Evolutionary conservation across 2,329 filamentous ascomycete species (phyloP).

Genomic region (Alternaria sp.): DNA sequence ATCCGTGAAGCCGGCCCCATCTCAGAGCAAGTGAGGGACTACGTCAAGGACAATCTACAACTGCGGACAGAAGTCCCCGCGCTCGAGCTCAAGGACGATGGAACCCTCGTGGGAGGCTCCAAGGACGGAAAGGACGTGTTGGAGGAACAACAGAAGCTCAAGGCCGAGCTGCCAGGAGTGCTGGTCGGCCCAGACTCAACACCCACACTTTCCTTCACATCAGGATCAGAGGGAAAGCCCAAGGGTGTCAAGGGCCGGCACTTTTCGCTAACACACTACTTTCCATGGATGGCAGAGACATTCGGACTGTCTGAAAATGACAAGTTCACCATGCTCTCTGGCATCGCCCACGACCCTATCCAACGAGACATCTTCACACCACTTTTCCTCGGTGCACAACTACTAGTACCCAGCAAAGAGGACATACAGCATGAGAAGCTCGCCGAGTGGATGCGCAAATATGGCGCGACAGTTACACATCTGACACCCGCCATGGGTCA

Average conservation of each 20-base stretch:
- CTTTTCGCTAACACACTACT: slow-evolving; percentile 85
- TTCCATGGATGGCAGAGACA: slow-evolving; percentile 88
- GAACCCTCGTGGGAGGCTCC: slow-evolving; percentile 72
- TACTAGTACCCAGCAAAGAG: slow-evolving; percentile 80
- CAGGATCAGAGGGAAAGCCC: slow-evolving; percentile 76
- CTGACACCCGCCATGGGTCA: slow-evolving; percentile 97
- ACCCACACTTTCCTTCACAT: slow-evolving; percentile 69
- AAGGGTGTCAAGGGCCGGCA: slow-evolving; percentile 90
- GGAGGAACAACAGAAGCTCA: slow-evolving; percentile 58
- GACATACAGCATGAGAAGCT: slow-evolving; percentile 86
- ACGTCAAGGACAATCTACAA: slow-evolving; percentile 74
- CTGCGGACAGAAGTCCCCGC: slow-evolving; percentile 78
- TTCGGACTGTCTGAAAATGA: slow-evolving; percentile 77
- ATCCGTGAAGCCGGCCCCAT: slow-evolving; percentile 71
- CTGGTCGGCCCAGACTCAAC: slow-evolving; percentile 85
- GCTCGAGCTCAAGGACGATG: slow-evolving; percentile 74
- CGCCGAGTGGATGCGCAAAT: slow-evolving; percentile 84
- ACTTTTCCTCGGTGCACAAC: slow-evolving; percentile 80
- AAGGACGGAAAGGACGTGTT: slow-evolving; percentile 73
- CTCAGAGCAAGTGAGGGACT: slow-evolving; percentile 66
- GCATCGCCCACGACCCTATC: slow-evolving; percentile 76
- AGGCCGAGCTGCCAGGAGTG: slow-evolving; percentile 69
- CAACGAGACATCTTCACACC: slow-evolving; percentile 86
- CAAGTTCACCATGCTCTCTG: slow-evolving; percentile 81
- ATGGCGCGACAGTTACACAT: slow-evolving; percentile 80